Evolutionary conservation across 352 stramenopile genomes (phyloP), one percentile per base, ranked within the genome.

Genomic region (Blastocystis hominis): DNA sequence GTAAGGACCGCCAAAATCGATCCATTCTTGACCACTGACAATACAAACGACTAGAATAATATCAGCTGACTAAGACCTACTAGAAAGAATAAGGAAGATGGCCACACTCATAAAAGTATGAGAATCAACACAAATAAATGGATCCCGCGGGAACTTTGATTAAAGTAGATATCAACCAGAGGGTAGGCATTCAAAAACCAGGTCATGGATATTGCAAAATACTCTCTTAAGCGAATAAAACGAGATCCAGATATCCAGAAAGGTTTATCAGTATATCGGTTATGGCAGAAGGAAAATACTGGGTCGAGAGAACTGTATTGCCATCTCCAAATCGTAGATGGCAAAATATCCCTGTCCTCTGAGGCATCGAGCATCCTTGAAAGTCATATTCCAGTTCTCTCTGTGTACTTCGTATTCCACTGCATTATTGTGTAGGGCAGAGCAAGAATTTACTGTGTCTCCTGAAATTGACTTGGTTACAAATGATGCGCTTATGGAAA

Each of bases 401-500:
- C 36, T 30, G 0, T 62, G 70, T 80, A 80, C 5, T 34, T 56
- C n/a, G 42, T 64, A 42, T 24, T 38, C 4, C 17, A 38, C 30
- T 38, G n/a, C 0, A 0, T 17, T 62, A 50, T 40, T 64, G 30
- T 1, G 20, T 47, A 80, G 70, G 36, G n/a, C 17, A 63, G 70
- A 80, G 9, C 20, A 50, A 1, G 10, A 50, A 17, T 30, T 80
- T 6, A 36, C 62, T 15, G 34, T 46, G 2, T 9, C 46, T 63
- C 30, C 46, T 34, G 30, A 62, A 24, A 38, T 47, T 4, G 30
- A 61, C 63, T 24, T 42, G 30, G 5, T 61, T 30, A 47, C 30
- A 50, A 80, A 61, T 42, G 50, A 80, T 80, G 53, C 55, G n/a
- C 44, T 80, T 38, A 30, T 80, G 13, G 70, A 80, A 54, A 64